Conservation (phyloP, 768 basidiomycete genomes). For the Termitomyces sp. region DNA sequence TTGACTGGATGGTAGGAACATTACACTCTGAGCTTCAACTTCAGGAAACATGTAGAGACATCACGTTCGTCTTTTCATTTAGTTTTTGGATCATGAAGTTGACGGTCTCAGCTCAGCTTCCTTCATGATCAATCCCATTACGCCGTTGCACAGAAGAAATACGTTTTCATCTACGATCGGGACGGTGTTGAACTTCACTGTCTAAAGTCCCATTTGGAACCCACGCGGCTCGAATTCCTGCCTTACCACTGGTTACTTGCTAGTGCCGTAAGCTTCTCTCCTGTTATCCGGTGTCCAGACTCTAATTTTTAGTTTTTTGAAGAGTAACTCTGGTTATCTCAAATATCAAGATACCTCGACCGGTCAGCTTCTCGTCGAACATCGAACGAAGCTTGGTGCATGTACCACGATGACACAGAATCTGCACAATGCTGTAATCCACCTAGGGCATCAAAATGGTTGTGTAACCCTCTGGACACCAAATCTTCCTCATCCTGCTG, state of each 20-base stretch:
- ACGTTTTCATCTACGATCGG: conserved; percentile 93
- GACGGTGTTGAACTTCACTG: conserved; percentile 91
- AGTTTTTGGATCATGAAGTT: background rate
- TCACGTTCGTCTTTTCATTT: conserved; percentile 59
- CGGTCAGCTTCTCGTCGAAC: conserved; percentile 79
- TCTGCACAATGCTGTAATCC: conserved; percentile 87
- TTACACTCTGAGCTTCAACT: conserved; percentile 87
- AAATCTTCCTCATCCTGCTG: conserved; percentile 86
- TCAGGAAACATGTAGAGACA: conserved; percentile 86
- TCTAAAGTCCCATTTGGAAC: conserved; percentile 81
- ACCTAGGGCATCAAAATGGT: conserved; percentile 94
- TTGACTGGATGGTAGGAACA: conserved; percentile 88
- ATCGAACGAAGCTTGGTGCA: conserved; percentile 86
- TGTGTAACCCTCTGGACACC: conserved; percentile 97
- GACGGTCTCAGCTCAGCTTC: conserved; percentile 46
- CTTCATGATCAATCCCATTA: conserved; percentile 91
- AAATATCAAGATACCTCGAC: conserved; percentile 98
- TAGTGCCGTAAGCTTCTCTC: conserved; percentile 56
- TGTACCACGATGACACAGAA: conserved; percentile 89
- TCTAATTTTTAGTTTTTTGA: background rate
- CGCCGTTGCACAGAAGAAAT: conserved; percentile 95
- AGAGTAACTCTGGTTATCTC: conserved; percentile 87
- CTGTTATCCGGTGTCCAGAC: background rate
- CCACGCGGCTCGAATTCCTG: conserved; percentile 85
- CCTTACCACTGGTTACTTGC: conserved; percentile 95